Evolutionary conservation across 306 rosid species (phyloP), one percentile per base, ranked within the genome.

Genomic region (Cercis canadensis): DNA sequence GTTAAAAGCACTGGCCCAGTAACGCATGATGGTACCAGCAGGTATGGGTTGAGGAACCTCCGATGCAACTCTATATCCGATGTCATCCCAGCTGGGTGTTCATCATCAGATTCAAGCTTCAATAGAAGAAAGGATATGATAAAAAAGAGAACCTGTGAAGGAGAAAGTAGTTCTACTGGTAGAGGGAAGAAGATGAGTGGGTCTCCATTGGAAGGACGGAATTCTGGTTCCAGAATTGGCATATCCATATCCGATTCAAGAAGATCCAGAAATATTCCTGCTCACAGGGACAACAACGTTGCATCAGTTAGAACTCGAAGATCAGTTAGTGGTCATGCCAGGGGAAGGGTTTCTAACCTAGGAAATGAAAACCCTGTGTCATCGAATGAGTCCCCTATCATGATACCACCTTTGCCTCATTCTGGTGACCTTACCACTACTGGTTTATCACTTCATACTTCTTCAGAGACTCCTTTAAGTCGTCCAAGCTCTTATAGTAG

Each of bases 31-130:
- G 85, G 92, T 76, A 75, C 85, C 71, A 80, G 69, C 70, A 86
- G 86, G 84, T 84, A 84, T 75, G 96, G 95, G n/a, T 70, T 89
- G 80, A 86, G 92, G 82, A 95, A 84, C 84, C 85, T 95, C 69
- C 80, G 52, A 70, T 89, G 96, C 87, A 95, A 88, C 64, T 85
- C 96, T 49, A 57, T 81, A 61, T 83, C 99, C 70, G 99, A 91
- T 72, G 83, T 81, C 65, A 44, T 82, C 64, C 91, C 90, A 17
- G 81, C 85, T 36, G 88, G 88, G 45, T 67, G 86, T 83, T 73
- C 92, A 6, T 74, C 87, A 47, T 79, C 87, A 45, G 92, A 92
- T 70, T 77, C 80, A 65, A 83, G 71, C 57, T 52, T 65, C 21
- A 78, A 51, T 78, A 83, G 65, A 82, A 87, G 80, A 80, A 89